Evolutionary conservation across 257 asterid species (phyloP).

Genomic region (Catharanthus roseus): DNA sequence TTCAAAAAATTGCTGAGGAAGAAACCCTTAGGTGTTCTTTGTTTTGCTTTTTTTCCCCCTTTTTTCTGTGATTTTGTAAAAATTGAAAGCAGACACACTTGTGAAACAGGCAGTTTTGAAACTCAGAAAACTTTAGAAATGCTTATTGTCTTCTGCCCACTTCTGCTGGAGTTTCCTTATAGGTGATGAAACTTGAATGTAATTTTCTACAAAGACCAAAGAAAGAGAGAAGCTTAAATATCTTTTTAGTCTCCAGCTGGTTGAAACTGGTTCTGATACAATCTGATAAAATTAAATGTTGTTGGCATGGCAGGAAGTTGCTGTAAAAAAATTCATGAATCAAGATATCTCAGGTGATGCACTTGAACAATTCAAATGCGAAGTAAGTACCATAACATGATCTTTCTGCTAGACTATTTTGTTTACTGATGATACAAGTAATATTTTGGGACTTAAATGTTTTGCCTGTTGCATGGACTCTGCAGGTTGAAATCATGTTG

Average conservation of each 20-base stretch:
- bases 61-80: neutral
- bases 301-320: slow-evolving; percentile 78
- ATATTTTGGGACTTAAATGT: slow-evolving; percentile 1
- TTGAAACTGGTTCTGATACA: neutral
- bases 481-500: slow-evolving; percentile 88
- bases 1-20: neutral
- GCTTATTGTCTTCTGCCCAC: neutral
- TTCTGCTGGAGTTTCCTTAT: neutral
- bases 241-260: neutral
- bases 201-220: neutral
- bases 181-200: neutral
- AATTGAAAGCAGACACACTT: neutral
- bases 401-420: neutral
- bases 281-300: slow-evolving; percentile 10
- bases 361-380: slow-evolving; percentile 78
- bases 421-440: neutral
- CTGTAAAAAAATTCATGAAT: slow-evolving; percentile 91
- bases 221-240: neutral
- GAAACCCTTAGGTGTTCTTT: neutral
- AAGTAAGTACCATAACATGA: slow-evolving; percentile 41
- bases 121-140: neutral
- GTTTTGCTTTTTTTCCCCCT: neutral
- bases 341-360: slow-evolving; percentile 97
- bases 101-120: neutral
- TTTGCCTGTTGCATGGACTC: slow-evolving; percentile 11